Evolutionary conservation across 306 rosid species (phyloP), one percentile per base, ranked within the genome.

Genomic region (Delonix regia): DNA sequence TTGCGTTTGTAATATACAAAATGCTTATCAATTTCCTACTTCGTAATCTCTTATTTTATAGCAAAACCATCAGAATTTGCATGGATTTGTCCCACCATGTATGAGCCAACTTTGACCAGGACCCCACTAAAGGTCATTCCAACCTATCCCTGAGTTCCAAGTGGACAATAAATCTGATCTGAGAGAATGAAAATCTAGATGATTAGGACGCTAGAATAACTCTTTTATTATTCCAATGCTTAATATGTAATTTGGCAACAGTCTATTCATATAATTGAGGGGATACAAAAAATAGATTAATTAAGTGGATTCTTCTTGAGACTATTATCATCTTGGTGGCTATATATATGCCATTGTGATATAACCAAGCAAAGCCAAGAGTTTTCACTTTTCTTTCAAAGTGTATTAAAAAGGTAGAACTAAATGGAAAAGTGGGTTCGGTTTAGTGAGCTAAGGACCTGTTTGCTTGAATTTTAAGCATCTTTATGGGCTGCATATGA

Each of bases 401-500:
- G 63, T 72, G 76, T 81, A n/a, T 80, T 71, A 64, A 81, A 87
- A 83, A 85, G 89, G 72, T 75, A 73, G 77, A 81, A 76, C 69
- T 69, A 66, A 49, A 80, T 82, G 89, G 83, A 67, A 84, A 88
- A 86, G 88, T 85, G 75, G 86, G 94, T 83, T 84, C 83, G 88
- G 89, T 89, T 89, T 69, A 75, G 76, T 67, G 90, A 85, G 77
- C 84, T 88, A 88, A 89, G 93, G 97, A 71, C 83, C 82, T 83
- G 92, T 86, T 90, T 92, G 98, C 98, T 90, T 94, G 92, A 92
- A 89, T 56, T 89, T 94, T 83, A 94, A 94, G 98, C 98, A 90
- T 92, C 93, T 87, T 90, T 89, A 84, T 89, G 86, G 87, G 88
- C 81, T 87, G 65, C 73, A 75, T 71, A 28, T 83, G 86, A 88